Evolutionary conservation across 345 rosid genomes (phyloP).

Genomic region (Syzygium aqueum): DNA sequence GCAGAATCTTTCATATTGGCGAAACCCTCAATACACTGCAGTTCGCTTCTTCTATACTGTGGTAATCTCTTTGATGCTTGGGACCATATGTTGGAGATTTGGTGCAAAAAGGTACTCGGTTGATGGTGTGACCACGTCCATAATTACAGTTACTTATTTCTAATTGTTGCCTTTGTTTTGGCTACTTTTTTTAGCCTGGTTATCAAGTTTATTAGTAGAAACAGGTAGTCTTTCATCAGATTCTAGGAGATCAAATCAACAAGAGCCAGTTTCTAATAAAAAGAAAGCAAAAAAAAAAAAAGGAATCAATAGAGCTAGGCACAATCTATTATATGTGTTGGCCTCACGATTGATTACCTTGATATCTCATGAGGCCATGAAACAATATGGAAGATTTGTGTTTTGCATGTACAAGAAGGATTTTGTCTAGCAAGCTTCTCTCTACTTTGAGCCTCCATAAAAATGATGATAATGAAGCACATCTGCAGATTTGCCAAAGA

Average conservation of each 20-base stretch:
- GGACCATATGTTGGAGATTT: constrained; percentile 94
- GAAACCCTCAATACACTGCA: constrained; percentile 95
- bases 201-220: background rate
- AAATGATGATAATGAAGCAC: background rate
- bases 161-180: background rate
- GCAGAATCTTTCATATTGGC: constrained; percentile 93
- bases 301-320: background rate
- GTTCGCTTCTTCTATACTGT: constrained; percentile 95
- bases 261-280: background rate
- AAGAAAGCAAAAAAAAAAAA: background rate
- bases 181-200: background rate
- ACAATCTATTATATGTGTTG: background rate
- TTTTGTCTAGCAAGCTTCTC: background rate
- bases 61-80: constrained; percentile 88
- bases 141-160: background rate
- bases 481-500: background rate
- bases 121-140: background rate
- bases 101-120: constrained; percentile 61
- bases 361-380: background rate
- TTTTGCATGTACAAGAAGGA: background rate
- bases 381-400: background rate
- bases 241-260: background rate
- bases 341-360: background rate
- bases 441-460: background rate
- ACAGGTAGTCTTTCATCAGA: background rate